A percentile compares a stretch with the other conserved stretches of the same genome.
phyloP scores from a whole-genome alignment of 2,329 filamentous ascomycete genomes.

The Xylaria sp. region DNA sequence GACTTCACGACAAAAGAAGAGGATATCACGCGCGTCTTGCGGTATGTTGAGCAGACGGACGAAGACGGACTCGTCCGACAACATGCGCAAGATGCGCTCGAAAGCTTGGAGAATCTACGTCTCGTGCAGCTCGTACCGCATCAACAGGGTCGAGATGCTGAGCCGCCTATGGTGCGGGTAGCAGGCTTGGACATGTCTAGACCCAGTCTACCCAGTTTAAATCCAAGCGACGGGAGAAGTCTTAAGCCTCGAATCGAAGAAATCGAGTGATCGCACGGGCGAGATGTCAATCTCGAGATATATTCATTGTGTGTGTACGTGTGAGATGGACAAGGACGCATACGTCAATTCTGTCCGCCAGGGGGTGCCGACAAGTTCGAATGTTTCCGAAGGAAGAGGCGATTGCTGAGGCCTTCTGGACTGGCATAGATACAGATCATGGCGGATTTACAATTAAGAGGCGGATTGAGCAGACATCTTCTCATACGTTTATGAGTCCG shows the following conservation, averaged over 20 bases:
- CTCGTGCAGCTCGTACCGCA: slow-evolving; percentile 46
- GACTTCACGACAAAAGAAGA: slow-evolving; percentile 42
- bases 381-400: too few relatives aligned
- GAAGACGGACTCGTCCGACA: slow-evolving; percentile 62
- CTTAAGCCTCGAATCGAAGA: slow-evolving; percentile 31
- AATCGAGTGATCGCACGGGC: slow-evolving; percentile 25
- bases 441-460: neutral
- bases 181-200: slow-evolving; percentile 36
- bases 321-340: neutral
- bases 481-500: neutral
- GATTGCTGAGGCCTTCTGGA: too few relatives aligned
- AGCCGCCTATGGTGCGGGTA: slow-evolving; percentile 30
- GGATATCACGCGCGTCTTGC: slow-evolving; percentile 57
- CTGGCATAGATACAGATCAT: neutral
- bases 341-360: neutral
- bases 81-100: slow-evolving; percentile 61
- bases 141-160: slow-evolving; percentile 20
- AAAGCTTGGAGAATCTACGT: slow-evolving; percentile 59
- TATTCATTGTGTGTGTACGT: neutral
- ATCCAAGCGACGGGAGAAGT: slow-evolving; percentile 9
- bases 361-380: too few relatives aligned
- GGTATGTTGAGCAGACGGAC: slow-evolving; percentile 61
- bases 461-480: neutral
- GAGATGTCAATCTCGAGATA: neutral
- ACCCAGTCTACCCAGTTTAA: slow-evolving; percentile 22